Percentiles rank a stretch among this genome's conserved stretches.
Conservation (phyloP, 2,329 filamentous ascomycete genomes). For the Xylaria arbuscula region DNA sequence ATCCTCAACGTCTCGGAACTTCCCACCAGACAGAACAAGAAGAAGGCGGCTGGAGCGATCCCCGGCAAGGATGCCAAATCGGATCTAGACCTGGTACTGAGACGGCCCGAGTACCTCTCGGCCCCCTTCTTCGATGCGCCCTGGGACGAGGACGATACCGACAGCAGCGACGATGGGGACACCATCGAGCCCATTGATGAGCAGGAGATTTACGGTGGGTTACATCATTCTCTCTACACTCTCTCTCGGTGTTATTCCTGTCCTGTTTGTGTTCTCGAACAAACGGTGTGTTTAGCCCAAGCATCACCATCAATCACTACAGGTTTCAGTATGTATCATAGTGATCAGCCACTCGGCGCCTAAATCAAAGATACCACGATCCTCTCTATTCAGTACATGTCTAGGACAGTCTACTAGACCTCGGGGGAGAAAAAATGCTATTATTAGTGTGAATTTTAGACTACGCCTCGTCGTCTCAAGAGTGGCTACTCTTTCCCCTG, state of each 20-base stretch:
- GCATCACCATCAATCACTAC: constrained; percentile 9
- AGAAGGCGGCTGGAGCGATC: constrained; percentile 56
- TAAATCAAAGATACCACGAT: neutral
- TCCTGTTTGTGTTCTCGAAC: neutral
- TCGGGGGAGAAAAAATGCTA: constrained; percentile 6
- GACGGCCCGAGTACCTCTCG: constrained; percentile 58
- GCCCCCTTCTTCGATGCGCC: constrained; percentile 55
- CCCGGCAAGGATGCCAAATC: constrained; percentile 61
- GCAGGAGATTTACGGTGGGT: constrained; percentile 91
- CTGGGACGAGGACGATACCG: constrained; percentile 52
- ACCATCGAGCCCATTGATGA: constrained; percentile 88
- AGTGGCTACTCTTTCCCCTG: neutral
- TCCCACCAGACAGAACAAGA: constrained; percentile 76
- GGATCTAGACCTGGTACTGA: constrained; percentile 60
- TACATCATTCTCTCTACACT: neutral
- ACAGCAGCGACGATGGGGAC: constrained; percentile 65
- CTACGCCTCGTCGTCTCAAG: neutral
- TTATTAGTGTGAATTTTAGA: constrained; percentile 10
- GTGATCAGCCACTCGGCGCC: neutral
- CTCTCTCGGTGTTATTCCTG: neutral
- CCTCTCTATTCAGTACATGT: neutral
- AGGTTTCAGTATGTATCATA: constrained; percentile 33
- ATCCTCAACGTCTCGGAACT: constrained; percentile 90
- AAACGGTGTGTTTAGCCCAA: neutral
- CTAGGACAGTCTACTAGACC: neutral